phyloP scores from a whole-genome alignment of 192 early-diverging fungal species.

The Coemansia aciculifera region DNA sequence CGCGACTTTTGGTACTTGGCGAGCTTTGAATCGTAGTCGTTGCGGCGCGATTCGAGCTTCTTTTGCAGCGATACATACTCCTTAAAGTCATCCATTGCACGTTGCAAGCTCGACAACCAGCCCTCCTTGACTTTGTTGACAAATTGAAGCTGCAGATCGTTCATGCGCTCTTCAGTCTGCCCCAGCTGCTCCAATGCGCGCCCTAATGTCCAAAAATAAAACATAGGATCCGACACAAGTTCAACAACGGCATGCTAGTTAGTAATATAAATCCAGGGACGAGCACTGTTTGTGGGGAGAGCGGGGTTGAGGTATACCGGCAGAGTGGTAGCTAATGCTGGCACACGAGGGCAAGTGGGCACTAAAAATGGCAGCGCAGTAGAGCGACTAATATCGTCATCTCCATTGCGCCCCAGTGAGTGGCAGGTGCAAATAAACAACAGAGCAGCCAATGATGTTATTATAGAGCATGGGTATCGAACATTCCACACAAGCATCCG shows the following conservation, averaged over 20 bases:
- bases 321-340: background rate
- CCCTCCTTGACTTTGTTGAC: constrained; percentile 59
- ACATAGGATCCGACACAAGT: background rate
- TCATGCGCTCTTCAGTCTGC: constrained; percentile 54
- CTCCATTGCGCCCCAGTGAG: background rate
- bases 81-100: constrained; percentile 55
- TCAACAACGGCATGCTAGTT: background rate
- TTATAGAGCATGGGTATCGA: background rate
- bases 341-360: background rate
- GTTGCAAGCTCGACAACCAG: constrained; percentile 51
- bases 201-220: constrained; percentile 34
- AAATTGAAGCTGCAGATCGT: constrained; percentile 49
- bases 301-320: background rate
- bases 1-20: constrained; percentile 86
- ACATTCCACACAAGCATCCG: background rate
- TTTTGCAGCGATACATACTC: constrained; percentile 66
- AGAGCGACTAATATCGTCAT: background rate
- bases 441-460: background rate
- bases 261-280: background rate
- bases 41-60: constrained; percentile 84
- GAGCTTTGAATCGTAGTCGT: constrained; percentile 91
- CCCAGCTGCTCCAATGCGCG: constrained; percentile 56
- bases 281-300: background rate
- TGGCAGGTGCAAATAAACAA: background rate
- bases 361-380: background rate